These are phyloP conservation scores for Nemania serpens DNA, from an alignment of 2,329 filamentous ascomycete species.

Conservation along the genomic window DNA sequence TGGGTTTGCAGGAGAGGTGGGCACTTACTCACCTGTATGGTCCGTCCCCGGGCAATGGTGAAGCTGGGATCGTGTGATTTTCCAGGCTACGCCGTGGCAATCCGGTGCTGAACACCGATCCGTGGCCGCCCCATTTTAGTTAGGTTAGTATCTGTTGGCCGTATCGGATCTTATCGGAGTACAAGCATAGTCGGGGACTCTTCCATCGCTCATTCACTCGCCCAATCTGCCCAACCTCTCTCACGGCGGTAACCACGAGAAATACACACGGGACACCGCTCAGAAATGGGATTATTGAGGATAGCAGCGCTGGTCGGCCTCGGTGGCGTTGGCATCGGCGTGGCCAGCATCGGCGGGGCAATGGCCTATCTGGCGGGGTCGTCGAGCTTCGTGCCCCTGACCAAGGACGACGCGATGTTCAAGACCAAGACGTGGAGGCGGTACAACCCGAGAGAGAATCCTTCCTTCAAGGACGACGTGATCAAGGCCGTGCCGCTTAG, in stretches of 20 bases:
- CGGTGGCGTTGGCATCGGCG: constrained; percentile 52
- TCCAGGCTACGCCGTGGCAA: too few relatives aligned
- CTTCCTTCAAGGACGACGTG: constrained; percentile 66
- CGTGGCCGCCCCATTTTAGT: constrained; percentile 26
- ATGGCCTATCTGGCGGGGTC: constrained; percentile 57
- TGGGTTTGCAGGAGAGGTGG: too few relatives aligned
- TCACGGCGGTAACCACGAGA: neutral
- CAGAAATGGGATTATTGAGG: constrained; percentile 58
- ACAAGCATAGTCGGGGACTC: neutral
- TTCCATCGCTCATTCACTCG: too few relatives aligned
- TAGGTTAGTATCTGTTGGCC: neutral
- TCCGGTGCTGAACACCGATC: neutral
- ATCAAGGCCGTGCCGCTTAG: constrained; percentile 65
- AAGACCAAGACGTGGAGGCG: constrained; percentile 58
- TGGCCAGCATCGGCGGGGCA: constrained; percentile 54
- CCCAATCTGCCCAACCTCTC: neutral
- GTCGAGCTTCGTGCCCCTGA: constrained; percentile 61
- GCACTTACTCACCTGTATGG: too few relatives aligned
- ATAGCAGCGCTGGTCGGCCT: constrained; percentile 49
- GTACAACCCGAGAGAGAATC: constrained; percentile 67
- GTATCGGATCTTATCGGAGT: neutral
- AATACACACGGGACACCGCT: constrained; percentile 1
- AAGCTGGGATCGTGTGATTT: too few relatives aligned
- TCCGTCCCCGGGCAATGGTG: too few relatives aligned
- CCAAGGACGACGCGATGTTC: constrained; percentile 66